phyloP scores from a whole-genome alignment of 768 basidiomycete genomes.

The Coprinellus micaceus region DNA sequence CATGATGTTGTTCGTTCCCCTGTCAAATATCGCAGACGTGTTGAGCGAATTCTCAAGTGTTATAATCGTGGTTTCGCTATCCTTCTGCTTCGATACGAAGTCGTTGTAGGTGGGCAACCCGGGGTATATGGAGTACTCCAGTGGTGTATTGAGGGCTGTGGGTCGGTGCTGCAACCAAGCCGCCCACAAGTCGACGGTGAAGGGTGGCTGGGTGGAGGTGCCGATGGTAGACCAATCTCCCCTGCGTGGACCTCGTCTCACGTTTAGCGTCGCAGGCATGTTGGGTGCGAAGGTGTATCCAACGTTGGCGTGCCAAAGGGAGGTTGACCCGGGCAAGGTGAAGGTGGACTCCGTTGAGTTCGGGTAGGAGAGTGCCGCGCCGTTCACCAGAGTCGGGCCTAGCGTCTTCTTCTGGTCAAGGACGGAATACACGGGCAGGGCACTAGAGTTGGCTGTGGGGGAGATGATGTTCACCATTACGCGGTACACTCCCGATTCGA shows the following conservation, averaged over 20 bases:
- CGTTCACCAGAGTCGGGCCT: constrained; percentile 44
- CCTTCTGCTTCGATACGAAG: constrained; percentile 44
- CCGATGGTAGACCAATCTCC: constrained; percentile 65
- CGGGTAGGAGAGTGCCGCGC: constrained; percentile 17
- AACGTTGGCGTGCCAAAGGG: constrained; percentile 64
- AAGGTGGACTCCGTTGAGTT: constrained; percentile 48
- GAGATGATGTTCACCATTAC: constrained; percentile 55
- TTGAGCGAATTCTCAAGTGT: constrained; percentile 43
- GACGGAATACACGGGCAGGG: constrained; percentile 57
- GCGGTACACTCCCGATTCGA: constrained; percentile 58
- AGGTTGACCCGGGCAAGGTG: constrained; percentile 27
- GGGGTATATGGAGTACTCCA: constrained; percentile 57
- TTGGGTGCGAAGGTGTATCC: constrained; percentile 50
- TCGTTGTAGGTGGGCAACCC: constrained; percentile 36
- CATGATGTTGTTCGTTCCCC: constrained; percentile 36
- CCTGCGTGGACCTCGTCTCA: constrained; percentile 44
- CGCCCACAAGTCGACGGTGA: constrained; percentile 59
- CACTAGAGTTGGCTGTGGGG: constrained; percentile 40
- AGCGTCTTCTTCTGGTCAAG: constrained; percentile 74
- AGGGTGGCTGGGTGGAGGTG: constrained; percentile 55
- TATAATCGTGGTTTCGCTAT: constrained; percentile 24
- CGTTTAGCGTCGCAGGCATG: too few species aligned
- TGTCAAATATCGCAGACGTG: constrained; percentile 51
- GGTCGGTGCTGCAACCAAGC: constrained; percentile 62
- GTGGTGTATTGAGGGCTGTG: constrained; percentile 23